Evolutionary conservation across 176 grass and related monocot genomes (phyloP), one percentile per base, ranked within the genome.

Genomic region (Triticum dicoccoides): DNA sequence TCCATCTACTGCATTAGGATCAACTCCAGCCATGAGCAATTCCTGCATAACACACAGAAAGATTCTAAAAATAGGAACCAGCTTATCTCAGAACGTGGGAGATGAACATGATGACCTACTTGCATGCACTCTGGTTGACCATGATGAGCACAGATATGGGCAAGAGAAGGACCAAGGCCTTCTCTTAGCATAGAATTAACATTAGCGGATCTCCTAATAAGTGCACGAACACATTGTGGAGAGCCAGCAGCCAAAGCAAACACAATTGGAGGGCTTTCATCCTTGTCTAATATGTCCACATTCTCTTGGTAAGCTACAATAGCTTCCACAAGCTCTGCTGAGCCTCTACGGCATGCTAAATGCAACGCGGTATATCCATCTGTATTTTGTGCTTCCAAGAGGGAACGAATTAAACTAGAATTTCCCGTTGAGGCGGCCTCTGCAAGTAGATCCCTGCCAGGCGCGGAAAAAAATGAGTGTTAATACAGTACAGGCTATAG

Each of bases 51-150:
- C 9, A 78, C 42, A 73, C 37, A 87, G 38, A 72, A 64, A 82
- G 17, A 77, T 68, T 51, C 37, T 75, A 34, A 78, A 79, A 82
- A 75, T 20, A 88, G 69, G 77, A 92, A 87, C 42, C 34, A 77
- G 20, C 15, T 2, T 59, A 84, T n/a, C 61, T 88, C 42, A 85
- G 80, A 84, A 15, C 9, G 18, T 20, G 29, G 29, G 29, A 77
- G 29, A 20, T 80, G 62, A 65, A 58, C 70, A 78, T 41, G 73
- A 87, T 80, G n/a, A 35, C 90, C 14, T 68, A 99, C 97, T 58
- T 67, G 59, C 97, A 99, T 99, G 89, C 97, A 99, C 79, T 99
- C 97, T 42, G 97, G 97, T 80, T 99, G 90, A 77, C 97, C 97
- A 90, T 99, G 92, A 88, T 90, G 93, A 90, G 97, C 97, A 93